These are phyloP conservation scores for Chrysanthemum makinoi DNA, from an alignment of 129 eudicot species.

Conservation along the genomic window DNA sequence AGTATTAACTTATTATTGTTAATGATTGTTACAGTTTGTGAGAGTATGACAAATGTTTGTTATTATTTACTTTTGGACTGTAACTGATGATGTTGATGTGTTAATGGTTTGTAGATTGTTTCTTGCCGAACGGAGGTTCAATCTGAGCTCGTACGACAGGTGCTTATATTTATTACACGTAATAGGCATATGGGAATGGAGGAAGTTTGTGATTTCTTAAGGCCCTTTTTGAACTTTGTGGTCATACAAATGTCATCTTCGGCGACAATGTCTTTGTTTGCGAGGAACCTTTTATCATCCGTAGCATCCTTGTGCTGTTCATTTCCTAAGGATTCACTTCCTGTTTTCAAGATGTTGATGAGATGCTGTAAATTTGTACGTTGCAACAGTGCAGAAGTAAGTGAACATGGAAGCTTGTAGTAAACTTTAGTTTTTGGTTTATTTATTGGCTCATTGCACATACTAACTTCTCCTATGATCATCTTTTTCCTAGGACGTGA, in stretches of 20 bases:
- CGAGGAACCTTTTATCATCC: conserved; percentile 56
- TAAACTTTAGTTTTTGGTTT: background rate
- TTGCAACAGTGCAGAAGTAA: conserved; percentile 68
- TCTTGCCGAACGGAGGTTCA: conserved; percentile 70
- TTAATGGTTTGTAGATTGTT: conserved; percentile 53
- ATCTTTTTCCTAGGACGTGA: conserved; percentile 49
- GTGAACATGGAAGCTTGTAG: conserved; percentile 29
- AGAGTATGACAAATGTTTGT: background rate
- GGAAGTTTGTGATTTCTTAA: conserved; percentile 69
- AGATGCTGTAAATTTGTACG: conserved; percentile 45
- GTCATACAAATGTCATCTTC: conserved; percentile 49
- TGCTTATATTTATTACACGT: conserved; percentile 54
- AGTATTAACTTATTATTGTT: too few species aligned
- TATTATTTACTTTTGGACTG: conserved; percentile 2
- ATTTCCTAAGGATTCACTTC: conserved; percentile 54
- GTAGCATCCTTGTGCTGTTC: conserved; percentile 69
- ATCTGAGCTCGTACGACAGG: conserved; percentile 67
- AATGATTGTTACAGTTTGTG: background rate
- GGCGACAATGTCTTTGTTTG: conserved; percentile 37
- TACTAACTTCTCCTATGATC: conserved; percentile 14
- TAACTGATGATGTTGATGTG: conserved; percentile 14
- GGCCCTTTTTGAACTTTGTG: conserved; percentile 57
- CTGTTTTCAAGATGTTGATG: conserved; percentile 62
- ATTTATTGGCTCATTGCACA: background rate
- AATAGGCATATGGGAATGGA: conserved; percentile 55